Evolutionary conservation across 1,284 basidiomycete genomes (phyloP).

Genomic region (Cronartium quercuum): DNA sequence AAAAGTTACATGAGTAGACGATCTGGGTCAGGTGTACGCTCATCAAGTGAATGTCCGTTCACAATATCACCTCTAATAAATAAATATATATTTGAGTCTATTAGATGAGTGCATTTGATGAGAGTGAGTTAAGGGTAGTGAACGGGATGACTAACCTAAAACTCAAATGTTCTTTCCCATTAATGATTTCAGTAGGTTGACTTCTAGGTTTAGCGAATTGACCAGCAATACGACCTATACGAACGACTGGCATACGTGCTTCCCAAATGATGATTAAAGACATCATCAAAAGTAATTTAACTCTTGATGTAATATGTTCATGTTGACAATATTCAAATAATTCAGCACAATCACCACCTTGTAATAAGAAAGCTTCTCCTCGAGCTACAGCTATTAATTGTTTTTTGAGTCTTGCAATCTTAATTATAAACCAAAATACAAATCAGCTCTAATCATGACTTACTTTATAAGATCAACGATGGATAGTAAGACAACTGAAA

Average conservation of each 20-base stretch:
- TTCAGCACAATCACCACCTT: constrained; percentile 92
- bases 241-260: constrained; percentile 80
- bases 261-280: constrained; percentile 92
- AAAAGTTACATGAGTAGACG: constrained; percentile 59
- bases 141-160: constrained; percentile 60
- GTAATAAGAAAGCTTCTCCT: constrained; percentile 77
- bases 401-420: constrained; percentile 13
- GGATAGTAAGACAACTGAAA: constrained; percentile 4
- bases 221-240: constrained; percentile 84
- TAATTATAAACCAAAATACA: neutral
- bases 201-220: constrained; percentile 96
- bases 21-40: constrained; percentile 80
- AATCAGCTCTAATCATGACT: neutral
- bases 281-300: constrained; percentile 89
- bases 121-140: constrained; percentile 8
- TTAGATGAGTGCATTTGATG: neutral
- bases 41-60: constrained; percentile 66
- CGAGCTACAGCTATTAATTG: constrained; percentile 4
- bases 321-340: constrained; percentile 57
- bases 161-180: constrained; percentile 55
- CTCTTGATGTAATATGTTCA: constrained; percentile 88
- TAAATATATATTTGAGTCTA: too few relatives aligned
- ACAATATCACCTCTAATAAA: constrained; percentile 81
- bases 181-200: constrained; percentile 63
- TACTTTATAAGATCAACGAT: neutral